Evolutionary conservation across 768 basidiomycete species (phyloP), one percentile per base, ranked within the genome.

Genomic region (Boletales sp.): DNA sequence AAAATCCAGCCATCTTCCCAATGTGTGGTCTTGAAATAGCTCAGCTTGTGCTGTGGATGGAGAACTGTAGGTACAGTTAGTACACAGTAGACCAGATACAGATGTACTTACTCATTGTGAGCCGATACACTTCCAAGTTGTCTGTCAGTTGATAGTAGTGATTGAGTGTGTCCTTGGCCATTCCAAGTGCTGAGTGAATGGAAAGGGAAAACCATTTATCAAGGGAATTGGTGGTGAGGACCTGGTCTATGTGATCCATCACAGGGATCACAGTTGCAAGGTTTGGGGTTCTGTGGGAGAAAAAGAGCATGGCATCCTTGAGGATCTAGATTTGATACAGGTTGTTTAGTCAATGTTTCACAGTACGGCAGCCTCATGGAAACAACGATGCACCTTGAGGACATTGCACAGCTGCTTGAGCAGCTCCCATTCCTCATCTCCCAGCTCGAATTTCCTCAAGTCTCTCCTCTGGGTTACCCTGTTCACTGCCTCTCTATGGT

Each of bases 251-350:
- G 27, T 60, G 41, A 41, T 74, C 69, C 70, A 72, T 71, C 5
- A 65, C 70, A 13, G 70, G 72, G 17, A 74, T 73, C 4, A 73
- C 67, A 0, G 41, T 57, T 0, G 65, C 59, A 5, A 74, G 52
- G 50, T 48, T 62, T 0, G 67, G 64, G 0, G 53, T 64, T 12
- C 39, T 46, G 1, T 53, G 13, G 1, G 65, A 74, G 54, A 74
- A 74, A 48, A 52, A 69, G 0, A 63, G 53, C 0, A 65, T 75
- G 0, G 64, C 62, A 34, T 69, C 63, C 48, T 73, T 72, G 45
- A 74, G 58, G 13, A 65, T 57, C 72, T 75, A 14, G 8, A 43
- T 14, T n/a, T n/a, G n/a, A n/a, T n/a, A n/a, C n/a, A n/a, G n/a
- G n/a, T n/a, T n/a, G n/a, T n/a, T n/a, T n/a, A n/a, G n/a, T n/a